Base-by-base conservation (phyloP, 2,329 filamentous ascomycete species). In the Epichloe brachyelytri region DNA sequence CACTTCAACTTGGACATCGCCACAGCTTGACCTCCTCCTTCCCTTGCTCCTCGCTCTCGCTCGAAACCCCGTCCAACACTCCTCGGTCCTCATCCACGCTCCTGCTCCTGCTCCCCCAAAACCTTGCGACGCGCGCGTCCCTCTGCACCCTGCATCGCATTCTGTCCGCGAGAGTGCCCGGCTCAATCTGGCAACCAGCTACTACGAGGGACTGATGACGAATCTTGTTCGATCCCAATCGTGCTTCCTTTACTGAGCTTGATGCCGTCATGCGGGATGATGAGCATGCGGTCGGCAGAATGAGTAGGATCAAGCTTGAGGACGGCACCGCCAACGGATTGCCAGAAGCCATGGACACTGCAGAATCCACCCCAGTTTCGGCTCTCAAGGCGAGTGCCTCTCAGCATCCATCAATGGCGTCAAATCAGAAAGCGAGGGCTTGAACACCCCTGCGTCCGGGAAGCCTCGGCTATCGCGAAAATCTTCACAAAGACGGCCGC, bases 381-480 rank as follows among this genome's bases (percentile, higher is more conserved):
- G 61, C 62, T 47, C 56, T 55, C 46, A 59, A 57, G 39, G 54
- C 59, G 14, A 57, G 58, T 49, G 61, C 56, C 39, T 71, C 71
- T 5, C 71, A 43, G 73, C 67, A 59, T 75, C 74, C 48, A 68
- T 68, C 50, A 70, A 72, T 57, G 70, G 69, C 43, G 56, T 61
- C 56, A 78, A 77, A 57, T 65, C 40, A 46, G 50, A 52, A 45
- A 52, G 40, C 50, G 71, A 72, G 56, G 70, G 68, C 40, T 56
- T 62, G 56, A 77, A 77, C 56, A 67, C 70, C 50, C 69, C 46
- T 75, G 72, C 6, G 71, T 72, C 30, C 72, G 73, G 50, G 70
- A 70, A 80, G 40, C 79, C 84, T 44, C 93, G 87, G 68, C 71
- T 86, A 52, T 77, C 83, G 57, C 84, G 88, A 60, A 88, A 85